Evolutionary conservation across 371 early-diverging fungal genomes (phyloP), one percentile per base, ranked within the genome.

Genomic region (Apophysomyces sp.): DNA sequence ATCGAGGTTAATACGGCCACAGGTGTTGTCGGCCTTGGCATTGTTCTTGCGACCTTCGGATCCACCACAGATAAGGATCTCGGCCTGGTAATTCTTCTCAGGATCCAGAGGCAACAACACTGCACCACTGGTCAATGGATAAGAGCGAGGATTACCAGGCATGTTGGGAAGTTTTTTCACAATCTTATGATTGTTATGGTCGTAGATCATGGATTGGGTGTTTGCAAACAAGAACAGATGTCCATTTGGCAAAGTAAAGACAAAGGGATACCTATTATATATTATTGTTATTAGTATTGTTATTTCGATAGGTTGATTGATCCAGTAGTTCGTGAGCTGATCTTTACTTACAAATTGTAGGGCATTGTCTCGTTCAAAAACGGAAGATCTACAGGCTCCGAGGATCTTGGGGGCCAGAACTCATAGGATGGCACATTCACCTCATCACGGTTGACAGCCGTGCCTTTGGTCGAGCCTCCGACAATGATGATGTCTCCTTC

Each of bases 11-110:
- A 84, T 86, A 34, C 83, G 79, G 1, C 83, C 85, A 57, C 86
- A 86, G 3, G 78, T 74, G 3, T 74, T 73, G 6, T 83, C 81
- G 2, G 78, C 77, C 24, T 62, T 52, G 9, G 70, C 63, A 13
- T 63, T 68, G n/a, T 71, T 68, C 60, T 72, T 80, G 27, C 73
- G 65, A 26, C 69, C 64, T 9, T 75, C 61, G 16, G 79, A 77
- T 3, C 89, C 89, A 37, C 89, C 89, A 52, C 88, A 88, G 28
- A 87, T 71, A 16, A 88, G 63, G 12, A 88, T 74, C 52, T 86
- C 83, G 5, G 81, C 81, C 2, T 71, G 71, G 65, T 86, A 88
- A 60, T 86, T 73, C 49, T 83, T 82, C 18, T 79, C 74, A 2
- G 86, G 84, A 52, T 74, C 73, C 34, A 89, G 52, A 3, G 90